Percentiles rank a stretch among this genome's conserved stretches.
These are phyloP conservation scores for Blastobotrys persicus DNA, from an alignment of 1,139 yeast genomes.

Conservation along the genomic window DNA sequence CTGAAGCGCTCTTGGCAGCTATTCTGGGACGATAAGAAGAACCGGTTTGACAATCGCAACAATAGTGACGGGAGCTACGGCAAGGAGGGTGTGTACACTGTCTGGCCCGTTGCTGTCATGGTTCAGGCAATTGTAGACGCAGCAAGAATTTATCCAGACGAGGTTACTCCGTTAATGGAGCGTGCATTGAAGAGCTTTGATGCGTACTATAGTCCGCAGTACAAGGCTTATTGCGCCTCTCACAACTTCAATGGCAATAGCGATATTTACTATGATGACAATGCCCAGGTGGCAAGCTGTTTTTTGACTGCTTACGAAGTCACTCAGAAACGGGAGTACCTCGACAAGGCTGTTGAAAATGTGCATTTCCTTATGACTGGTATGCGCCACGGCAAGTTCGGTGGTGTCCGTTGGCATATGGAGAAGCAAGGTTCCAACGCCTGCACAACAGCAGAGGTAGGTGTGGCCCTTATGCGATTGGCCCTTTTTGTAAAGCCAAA, in stretches of 20 bases:
- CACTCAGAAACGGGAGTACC: slow-evolving; percentile 52
- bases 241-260: slow-evolving; percentile 54
- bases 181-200: slow-evolving; percentile 54
- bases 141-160: slow-evolving; percentile 55
- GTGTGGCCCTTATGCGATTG: slow-evolving; percentile 60
- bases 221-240: slow-evolving; percentile 59
- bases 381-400: slow-evolving; percentile 47
- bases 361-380: slow-evolving; percentile 67
- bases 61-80: slow-evolving; percentile 48
- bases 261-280: slow-evolving; percentile 73
- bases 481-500: slow-evolving; percentile 51
- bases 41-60: slow-evolving; percentile 28
- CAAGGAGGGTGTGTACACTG: slow-evolving; percentile 54
- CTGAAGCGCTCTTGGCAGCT: slow-evolving; percentile 23
- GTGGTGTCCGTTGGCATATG: slow-evolving; percentile 67
- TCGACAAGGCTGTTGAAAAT: slow-evolving; percentile 59
- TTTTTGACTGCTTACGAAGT: slow-evolving; percentile 68
- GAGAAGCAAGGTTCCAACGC: slow-evolving; percentile 58
- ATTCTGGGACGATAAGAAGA: slow-evolving; percentile 31
- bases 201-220: slow-evolving; percentile 51
- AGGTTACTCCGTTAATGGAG: slow-evolving; percentile 54
- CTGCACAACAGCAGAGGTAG: slow-evolving; percentile 71
- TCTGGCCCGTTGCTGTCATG: slow-evolving; percentile 69
- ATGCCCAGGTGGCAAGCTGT: slow-evolving; percentile 71
- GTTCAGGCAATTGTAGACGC: slow-evolving; percentile 63